Base-by-base conservation (phyloP, 225 moss, liverwort and hornwort species). In the Bryoerythrophyllum caledonicum region DNA sequence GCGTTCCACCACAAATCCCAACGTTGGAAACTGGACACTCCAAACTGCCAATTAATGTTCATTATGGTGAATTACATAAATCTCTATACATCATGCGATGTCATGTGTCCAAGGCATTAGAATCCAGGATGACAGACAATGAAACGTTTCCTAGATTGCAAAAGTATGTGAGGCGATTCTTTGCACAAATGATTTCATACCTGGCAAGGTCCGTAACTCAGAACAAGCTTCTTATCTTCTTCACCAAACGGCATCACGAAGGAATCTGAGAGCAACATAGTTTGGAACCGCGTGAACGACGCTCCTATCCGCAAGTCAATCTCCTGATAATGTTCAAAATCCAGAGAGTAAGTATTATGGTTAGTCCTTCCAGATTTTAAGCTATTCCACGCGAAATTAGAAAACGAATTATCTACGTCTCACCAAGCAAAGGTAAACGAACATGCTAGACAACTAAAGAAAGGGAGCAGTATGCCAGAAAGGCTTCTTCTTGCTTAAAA, bases 1-100 rank as follows among this genome's bases (percentile, higher is more conserved):
- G 68, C 97, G 97, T 82, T 99, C 97, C 86, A 99, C 97, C 81
- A 99, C 97, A 82, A 99, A 99, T 60, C 97, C 97, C 72, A 99
- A 79, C 12, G 97, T 99, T 70, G 97, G 97, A 88, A 99, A 99
- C 96, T 97, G 83, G 58, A 78, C 15, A 70, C 27, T 60, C 34
- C 67, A 83, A 75, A 60, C 32, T 70, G 27, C 15, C 20, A 17
- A 23, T 74, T 23, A 66, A 41, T 63, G 26, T 41, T 58, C 68
- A 58, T 51, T 40, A 28, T 40, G 6, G 46, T 8, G 19, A 55
- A 55, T 55, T 23, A 49, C 27, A 28, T 12, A 54, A 19, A 19
- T 40, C 61, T 37, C 54, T 61, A 60, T 16, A 43, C 2, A 44
- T 55, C 54, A 62, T 60, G 71, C 23, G 3, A 46, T 66, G 52